Base-by-base conservation (phyloP, 2,329 filamentous ascomycete genomes). In the Mycogone perniciosa region DNA sequence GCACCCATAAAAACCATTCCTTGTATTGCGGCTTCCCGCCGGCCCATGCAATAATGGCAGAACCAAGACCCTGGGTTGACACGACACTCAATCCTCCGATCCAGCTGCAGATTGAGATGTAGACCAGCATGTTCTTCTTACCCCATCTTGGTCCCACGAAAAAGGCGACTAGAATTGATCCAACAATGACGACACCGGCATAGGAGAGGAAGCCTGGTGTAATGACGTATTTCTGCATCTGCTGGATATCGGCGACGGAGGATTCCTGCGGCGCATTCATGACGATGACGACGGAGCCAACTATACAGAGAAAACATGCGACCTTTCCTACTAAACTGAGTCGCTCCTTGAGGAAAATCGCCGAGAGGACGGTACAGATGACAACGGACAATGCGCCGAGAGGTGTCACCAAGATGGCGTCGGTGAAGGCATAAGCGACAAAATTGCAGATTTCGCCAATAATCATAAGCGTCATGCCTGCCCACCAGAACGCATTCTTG, bases 41-140 rank as follows among this genome's bases (percentile, higher is more conserved):
- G 53, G 85, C 85, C 72, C 95, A 90, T 0, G 92, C 88, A 50
- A 96, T 80, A 56, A 99, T 91, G 13, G 92, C 92, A 48, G 92
- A 84, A 47, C 93, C 93, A 40, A 99, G 72, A 13, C 93, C 93
- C 69, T 97, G 92, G 3, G 91, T 97, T 11, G 89, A 87, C 49
- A 97, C 93, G 7, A 97, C 93, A 70, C 90, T 96, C 63, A 97
- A 74, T 1, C 91, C 93, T 57, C 93, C 93, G 54, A 97, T 84
- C 76, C 95, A 81, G 71, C 90, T 96, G 78, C 93, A 99, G 60
- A 99, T 92, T 60, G 86, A 91, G 59, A 99, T 82, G 70, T 99
- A 97, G 33, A 97, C 90, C 67, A 99, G 78, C 93, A 99, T 97
- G 63, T 88, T 92, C 77, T 89, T 92, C 73, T 95, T 96, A 44